Conservation (phyloP, 116 monocot genomes). For the Papilionanthe hybrid region DNA sequence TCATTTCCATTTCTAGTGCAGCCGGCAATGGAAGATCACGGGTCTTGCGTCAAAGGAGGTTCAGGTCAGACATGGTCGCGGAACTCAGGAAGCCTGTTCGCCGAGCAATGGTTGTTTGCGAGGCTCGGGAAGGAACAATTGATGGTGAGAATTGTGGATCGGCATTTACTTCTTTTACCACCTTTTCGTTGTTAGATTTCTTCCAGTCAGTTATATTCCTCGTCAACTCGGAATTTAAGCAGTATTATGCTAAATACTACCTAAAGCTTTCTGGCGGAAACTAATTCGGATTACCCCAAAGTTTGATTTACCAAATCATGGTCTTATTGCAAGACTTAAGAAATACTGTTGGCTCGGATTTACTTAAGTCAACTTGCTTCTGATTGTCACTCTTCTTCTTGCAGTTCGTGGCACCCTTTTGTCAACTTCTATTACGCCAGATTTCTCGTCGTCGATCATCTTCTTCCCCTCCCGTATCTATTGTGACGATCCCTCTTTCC, state of each 20-base stretch:
- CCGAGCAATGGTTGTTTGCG: constrained; percentile 2
- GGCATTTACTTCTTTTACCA: background rate
- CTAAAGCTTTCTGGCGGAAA: background rate
- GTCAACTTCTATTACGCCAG: background rate
- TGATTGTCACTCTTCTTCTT: background rate
- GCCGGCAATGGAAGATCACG: background rate
- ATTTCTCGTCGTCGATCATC: background rate
- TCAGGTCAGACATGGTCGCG: background rate
- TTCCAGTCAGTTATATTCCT: background rate
- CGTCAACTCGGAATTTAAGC: background rate
- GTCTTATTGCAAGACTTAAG: too few species aligned
- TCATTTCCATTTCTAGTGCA: background rate
- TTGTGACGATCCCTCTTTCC: background rate
- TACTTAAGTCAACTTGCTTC: background rate
- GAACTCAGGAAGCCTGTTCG: background rate
- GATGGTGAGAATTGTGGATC: constrained; percentile 9
- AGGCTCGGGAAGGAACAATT: background rate
- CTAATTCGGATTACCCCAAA: background rate
- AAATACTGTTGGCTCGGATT: too few species aligned
- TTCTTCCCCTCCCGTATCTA: background rate
- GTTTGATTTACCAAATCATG: too few species aligned
- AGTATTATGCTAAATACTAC: background rate
- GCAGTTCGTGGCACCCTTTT: background rate
- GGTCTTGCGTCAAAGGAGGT: background rate
- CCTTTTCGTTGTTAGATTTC: background rate